Evolutionary conservation across 164 flowering plant genomes (phyloP), one percentile per base, ranked within the genome.

Genomic region (Umbellularia californica): DNA sequence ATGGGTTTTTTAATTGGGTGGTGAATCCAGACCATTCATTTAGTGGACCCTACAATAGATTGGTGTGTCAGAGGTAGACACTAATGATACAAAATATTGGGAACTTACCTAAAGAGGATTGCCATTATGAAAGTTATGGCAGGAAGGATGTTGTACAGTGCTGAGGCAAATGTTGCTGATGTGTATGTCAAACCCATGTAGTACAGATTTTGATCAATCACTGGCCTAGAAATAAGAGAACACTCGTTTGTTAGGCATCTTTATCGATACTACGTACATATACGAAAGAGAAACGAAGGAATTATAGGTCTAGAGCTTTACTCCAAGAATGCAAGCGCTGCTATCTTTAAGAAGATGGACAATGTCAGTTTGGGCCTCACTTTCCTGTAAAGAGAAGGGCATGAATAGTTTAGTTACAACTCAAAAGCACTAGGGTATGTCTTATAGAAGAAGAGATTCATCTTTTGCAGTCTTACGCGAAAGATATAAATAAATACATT

Each of bases 91-190:
- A 41, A 55, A 55, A 20, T 14, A 55, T 55, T 20, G 5, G 60
- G 17, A 55, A 55, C 60, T 55, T 20, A 55, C 99, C 98, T 84
- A 85, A 89, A 88, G 67, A 90, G 76, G 19, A 89, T 33, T 2
- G 99, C 98, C 91, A 93, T 79, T 2, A 90, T 78, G 82, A 95
- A 95, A 72, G 99, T 93, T 19, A 92, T 70, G 62, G 93, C 98
- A 0, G 99, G 99, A 3, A 92, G 84, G 50, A 90, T 76, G 75
- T 95, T 95, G 73, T 80, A 77, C 11, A 80, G 80, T n/a, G 97
- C 93, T 0, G 97, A 86, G 1, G 94, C 81, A 78, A 88, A 87
- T 11, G 96, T 90, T 69, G 99, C 94, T 10, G 97, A 85, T 2
- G 98, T 93, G 71, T 78, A 78, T 76, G 84, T 82, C 92, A 95